A percentile compares a stretch with the other conserved stretches of the same genome.
Conservation (phyloP, 495 filamentous ascomycete species). For the Xylaria grammica region DNA sequence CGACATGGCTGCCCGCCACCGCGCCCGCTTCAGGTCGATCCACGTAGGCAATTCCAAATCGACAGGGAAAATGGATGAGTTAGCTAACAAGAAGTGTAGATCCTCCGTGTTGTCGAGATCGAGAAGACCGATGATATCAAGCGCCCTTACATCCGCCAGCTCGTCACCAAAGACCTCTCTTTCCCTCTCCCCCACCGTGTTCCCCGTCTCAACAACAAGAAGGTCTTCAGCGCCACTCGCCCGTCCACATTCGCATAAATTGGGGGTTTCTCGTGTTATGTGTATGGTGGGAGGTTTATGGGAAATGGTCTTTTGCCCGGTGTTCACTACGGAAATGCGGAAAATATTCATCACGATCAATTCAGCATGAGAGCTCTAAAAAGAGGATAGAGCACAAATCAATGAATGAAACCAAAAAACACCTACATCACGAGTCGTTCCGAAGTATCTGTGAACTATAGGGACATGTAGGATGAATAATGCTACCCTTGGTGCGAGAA, state of each 20-base stretch:
- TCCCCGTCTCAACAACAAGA: slow-evolving; percentile 76
- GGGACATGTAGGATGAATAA: not conserved
- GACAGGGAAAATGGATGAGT: not conserved
- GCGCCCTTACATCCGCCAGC: slow-evolving; percentile 98
- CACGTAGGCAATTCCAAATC: slow-evolving; percentile 71
- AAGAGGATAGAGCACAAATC: slow-evolving; percentile 29
- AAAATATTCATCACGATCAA: slow-evolving; percentile 47
- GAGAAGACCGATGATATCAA: slow-evolving; percentile 91
- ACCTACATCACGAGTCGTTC: slow-evolving; percentile 11
- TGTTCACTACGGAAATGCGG: slow-evolving; percentile 60
- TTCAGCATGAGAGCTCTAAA: slow-evolving; percentile 39
- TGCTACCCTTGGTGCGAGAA: not conserved
- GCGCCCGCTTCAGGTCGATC: slow-evolving; percentile 95
- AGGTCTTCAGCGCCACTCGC: slow-evolving; percentile 87
- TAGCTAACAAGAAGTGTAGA: slow-evolving; percentile 56
- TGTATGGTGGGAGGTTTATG: slow-evolving; percentile 43
- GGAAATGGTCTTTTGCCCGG: slow-evolving; percentile 55
- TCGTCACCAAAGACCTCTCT: slow-evolving; percentile 89
- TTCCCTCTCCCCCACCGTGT: slow-evolving; percentile 99
- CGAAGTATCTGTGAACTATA: not conserved
- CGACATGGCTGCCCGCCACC: slow-evolving; percentile 99
- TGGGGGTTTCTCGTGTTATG: slow-evolving; percentile 43
- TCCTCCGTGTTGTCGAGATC: slow-evolving; percentile 97
- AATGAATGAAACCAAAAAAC: slow-evolving; percentile 29
- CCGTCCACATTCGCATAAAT: slow-evolving; percentile 81